Evolutionary conservation across 2,329 filamentous ascomycete species (phyloP).

Genomic region (Trichoderma koningiopsis): DNA sequence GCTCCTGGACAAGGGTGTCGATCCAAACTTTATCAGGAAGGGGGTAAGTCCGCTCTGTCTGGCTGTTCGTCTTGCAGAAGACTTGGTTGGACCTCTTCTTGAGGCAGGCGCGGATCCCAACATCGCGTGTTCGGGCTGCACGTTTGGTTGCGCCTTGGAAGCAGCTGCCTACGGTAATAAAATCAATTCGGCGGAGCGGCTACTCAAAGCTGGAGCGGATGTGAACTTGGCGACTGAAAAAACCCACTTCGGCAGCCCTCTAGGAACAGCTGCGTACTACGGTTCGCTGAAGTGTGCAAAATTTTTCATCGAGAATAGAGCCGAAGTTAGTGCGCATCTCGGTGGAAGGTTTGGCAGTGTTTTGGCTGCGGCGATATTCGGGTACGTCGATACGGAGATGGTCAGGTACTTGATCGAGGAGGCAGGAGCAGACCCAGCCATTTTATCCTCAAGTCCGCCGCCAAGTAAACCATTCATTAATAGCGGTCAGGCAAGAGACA

Average conservation of each 20-base stretch:
- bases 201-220: background rate
- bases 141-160: background rate
- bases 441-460: background rate
- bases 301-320: background rate
- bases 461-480: background rate
- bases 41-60: background rate
- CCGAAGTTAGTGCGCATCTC: conserved; percentile 1
- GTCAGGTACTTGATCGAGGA: conserved; percentile 18
- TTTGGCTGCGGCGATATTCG: background rate
- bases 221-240: background rate
- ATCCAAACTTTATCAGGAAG: background rate
- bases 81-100: background rate
- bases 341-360: background rate
- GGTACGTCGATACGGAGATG: too few relatives aligned
- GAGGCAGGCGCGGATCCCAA: background rate
- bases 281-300: background rate
- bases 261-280: background rate
- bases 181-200: rapidly evolving
- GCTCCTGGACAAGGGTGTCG: background rate
- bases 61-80: rapidly evolving
- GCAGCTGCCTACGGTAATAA: rapidly evolving
- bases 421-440: background rate
- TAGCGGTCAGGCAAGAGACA: rapidly evolving
- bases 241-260: rapidly evolving
- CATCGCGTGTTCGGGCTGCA: background rate